Percentiles rank a stretch among this genome's conserved stretches.
These are phyloP conservation scores for Naegleria fowleri DNA, from an alignment of 208 protist genomes.

Conservation along the genomic window DNA sequence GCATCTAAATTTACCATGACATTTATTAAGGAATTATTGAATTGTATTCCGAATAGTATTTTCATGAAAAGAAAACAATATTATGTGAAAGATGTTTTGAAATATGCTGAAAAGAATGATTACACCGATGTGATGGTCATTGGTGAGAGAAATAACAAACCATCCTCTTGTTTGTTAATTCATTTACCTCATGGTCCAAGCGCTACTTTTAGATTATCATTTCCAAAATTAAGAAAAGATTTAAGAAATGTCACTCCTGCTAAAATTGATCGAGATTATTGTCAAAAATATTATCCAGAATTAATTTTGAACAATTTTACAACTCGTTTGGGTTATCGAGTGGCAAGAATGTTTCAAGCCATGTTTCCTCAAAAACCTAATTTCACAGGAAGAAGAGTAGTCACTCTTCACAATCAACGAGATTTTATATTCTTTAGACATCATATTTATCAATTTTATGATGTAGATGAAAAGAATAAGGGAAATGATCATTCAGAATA, in stretches of 20 bases:
- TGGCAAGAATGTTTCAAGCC: slow-evolving; percentile 69
- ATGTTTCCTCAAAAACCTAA: slow-evolving; percentile 76
- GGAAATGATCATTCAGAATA: background rate
- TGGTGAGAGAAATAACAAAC: slow-evolving; percentile 54
- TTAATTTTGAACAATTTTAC: slow-evolving; percentile 87
- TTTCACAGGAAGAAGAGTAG: slow-evolving; percentile 74
- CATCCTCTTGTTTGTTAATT: slow-evolving; percentile 59
- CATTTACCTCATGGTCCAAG: slow-evolving; percentile 78
- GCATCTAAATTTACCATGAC: background rate
- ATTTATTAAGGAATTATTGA: slow-evolving; percentile 6
- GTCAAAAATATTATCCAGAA: slow-evolving; percentile 80
- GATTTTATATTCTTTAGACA: slow-evolving; percentile 86
- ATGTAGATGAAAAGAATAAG: slow-evolving; percentile 50
- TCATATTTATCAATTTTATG: slow-evolving; percentile 84
- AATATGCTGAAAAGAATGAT: slow-evolving; percentile 72
- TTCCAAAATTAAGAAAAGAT: slow-evolving; percentile 37
- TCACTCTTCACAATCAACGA: slow-evolving; percentile 83
- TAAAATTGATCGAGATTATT: background rate
- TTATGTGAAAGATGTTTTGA: slow-evolving; percentile 78
- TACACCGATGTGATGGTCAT: slow-evolving; percentile 80
- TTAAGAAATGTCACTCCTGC: slow-evolving; percentile 66
- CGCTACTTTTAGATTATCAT: slow-evolving; percentile 35
- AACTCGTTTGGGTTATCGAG: slow-evolving; percentile 73
- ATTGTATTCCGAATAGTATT: background rate
- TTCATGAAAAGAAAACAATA: slow-evolving; percentile 75